A percentile compares a stretch with the other conserved stretches of the same genome.
These are phyloP conservation scores for Hypoxylon sp. DNA, from an alignment of 2,329 filamentous ascomycete genomes.

Conservation along the genomic window DNA sequence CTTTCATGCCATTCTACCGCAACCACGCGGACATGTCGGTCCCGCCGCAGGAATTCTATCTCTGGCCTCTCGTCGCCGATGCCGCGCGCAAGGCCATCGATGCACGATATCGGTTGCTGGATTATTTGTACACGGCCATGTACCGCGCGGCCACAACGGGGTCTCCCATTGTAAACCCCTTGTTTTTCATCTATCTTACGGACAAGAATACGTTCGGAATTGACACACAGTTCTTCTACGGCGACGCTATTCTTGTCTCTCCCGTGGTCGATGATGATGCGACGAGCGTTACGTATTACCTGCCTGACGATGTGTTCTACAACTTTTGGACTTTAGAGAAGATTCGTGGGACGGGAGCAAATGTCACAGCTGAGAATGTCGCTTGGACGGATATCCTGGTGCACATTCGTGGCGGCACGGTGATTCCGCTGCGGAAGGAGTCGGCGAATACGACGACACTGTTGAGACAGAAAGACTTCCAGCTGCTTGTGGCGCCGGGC, in stretches of 20 bases:
- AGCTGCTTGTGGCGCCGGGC: slow-evolving; percentile 58
- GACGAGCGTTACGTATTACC: slow-evolving; percentile 56
- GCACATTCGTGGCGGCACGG: slow-evolving; percentile 67
- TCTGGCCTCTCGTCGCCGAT: slow-evolving; percentile 68
- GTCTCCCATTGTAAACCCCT: slow-evolving; percentile 70
- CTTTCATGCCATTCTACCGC: slow-evolving; percentile 75
- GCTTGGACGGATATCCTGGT: slow-evolving; percentile 61
- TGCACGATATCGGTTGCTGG: slow-evolving; percentile 79
- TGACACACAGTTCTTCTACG: slow-evolving; percentile 62
- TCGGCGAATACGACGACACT: slow-evolving; percentile 60
- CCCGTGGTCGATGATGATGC: slow-evolving; percentile 57
- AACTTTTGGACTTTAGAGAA: slow-evolving; percentile 49
- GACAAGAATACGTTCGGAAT: slow-evolving; percentile 56
- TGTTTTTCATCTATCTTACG: slow-evolving; percentile 75
- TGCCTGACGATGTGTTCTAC: slow-evolving; percentile 61
- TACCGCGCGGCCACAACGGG: slow-evolving; percentile 66
- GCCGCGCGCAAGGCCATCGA: slow-evolving; percentile 74
- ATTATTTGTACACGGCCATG: slow-evolving; percentile 81
- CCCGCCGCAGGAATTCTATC: slow-evolving; percentile 67
- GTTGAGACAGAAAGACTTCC: slow-evolving; percentile 58
- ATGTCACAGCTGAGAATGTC: slow-evolving; percentile 38
- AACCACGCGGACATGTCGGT: slow-evolving; percentile 66
- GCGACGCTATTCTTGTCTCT: slow-evolving; percentile 57
- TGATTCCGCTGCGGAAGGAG: slow-evolving; percentile 64
- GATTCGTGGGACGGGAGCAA: slow-evolving; percentile 36